phyloP scores from a whole-genome alignment of 208 protist genomes.

The Angomonas deanei region DNA sequence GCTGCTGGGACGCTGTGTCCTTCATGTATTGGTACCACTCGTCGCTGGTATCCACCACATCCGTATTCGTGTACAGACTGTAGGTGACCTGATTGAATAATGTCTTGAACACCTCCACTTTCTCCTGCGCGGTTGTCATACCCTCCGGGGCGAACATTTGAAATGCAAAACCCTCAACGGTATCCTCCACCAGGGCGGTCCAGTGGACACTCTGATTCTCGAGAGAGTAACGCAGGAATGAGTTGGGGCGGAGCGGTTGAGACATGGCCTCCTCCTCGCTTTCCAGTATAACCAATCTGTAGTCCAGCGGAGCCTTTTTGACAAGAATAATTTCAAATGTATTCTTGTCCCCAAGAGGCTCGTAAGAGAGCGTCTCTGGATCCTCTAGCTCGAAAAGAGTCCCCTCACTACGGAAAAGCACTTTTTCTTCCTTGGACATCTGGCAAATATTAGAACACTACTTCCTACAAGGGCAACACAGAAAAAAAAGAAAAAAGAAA shows the following conservation, averaged over 20 bases:
- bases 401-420: background rate
- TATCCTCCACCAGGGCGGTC: background rate
- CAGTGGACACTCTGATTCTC: background rate
- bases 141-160: background rate
- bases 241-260: background rate
- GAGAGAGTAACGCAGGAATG: background rate
- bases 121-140: background rate
- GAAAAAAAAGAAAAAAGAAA: constrained; percentile 3
- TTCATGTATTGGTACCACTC: background rate
- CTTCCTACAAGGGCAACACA: background rate
- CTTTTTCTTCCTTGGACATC: background rate
- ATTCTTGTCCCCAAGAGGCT: background rate
- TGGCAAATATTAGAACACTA: background rate
- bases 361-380: background rate
- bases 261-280: background rate
- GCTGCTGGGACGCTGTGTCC: background rate
- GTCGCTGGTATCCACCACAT: background rate
- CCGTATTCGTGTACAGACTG: background rate
- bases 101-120: background rate
- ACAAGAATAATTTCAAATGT: background rate
- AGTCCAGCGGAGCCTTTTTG: background rate
- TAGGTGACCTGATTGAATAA: background rate
- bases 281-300: background rate
- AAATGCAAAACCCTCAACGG: background rate
- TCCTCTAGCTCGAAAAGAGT: background rate